A percentile compares a stretch with the other conserved stretches of the same genome.
Evolutionary conservation across 495 filamentous ascomycete genomes (phyloP).

Genomic region (Penicillium riverlandense): DNA sequence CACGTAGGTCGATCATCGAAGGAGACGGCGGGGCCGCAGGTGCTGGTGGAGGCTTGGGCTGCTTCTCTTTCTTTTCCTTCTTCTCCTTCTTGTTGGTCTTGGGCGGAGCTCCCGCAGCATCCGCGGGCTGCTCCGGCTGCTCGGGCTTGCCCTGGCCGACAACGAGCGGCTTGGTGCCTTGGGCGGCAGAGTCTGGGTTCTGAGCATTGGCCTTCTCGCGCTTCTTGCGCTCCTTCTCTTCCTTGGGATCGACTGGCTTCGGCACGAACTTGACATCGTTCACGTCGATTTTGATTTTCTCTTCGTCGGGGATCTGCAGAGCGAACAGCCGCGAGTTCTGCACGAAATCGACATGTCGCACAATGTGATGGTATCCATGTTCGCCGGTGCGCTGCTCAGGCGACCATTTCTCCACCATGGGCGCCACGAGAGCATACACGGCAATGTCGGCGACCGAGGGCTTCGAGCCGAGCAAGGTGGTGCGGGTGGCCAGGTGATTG

Average conservation of each 20-base stretch:
- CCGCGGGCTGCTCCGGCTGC: constrained; percentile 47
- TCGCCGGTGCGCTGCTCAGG: constrained; percentile 86
- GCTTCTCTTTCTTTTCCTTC: constrained; percentile 80
- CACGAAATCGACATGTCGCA: constrained; percentile 88
- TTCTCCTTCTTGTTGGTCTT: constrained; percentile 52
- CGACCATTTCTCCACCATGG: constrained; percentile 71
- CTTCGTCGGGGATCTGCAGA: constrained; percentile 58
- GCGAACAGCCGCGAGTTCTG: constrained; percentile 80
- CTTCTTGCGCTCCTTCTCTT: constrained; percentile 84
- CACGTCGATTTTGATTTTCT: constrained; percentile 75
- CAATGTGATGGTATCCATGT: constrained; percentile 82
- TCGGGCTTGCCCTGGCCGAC: constrained; percentile 40
- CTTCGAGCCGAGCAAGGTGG: constrained; percentile 84
- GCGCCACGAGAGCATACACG: constrained; percentile 73
- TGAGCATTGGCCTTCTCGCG: constrained; percentile 69
- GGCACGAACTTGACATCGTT: constrained; percentile 77
- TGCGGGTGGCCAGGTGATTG: constrained; percentile 76
- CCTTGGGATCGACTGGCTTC: constrained; percentile 74
- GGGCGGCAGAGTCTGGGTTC: constrained; percentile 28
- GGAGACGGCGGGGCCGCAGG: constrained; percentile 69
- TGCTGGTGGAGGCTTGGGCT: constrained; percentile 55
- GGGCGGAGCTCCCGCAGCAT: constrained; percentile 32
- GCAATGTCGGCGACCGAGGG: constrained; percentile 85
- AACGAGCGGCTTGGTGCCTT: constrained; percentile 28
- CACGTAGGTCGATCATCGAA: constrained; percentile 82